A percentile compares a stretch with the other conserved stretches of the same genome.
Evolutionary conservation across 257 asterid species (phyloP).

Genomic region (Prunella vulgaris): DNA sequence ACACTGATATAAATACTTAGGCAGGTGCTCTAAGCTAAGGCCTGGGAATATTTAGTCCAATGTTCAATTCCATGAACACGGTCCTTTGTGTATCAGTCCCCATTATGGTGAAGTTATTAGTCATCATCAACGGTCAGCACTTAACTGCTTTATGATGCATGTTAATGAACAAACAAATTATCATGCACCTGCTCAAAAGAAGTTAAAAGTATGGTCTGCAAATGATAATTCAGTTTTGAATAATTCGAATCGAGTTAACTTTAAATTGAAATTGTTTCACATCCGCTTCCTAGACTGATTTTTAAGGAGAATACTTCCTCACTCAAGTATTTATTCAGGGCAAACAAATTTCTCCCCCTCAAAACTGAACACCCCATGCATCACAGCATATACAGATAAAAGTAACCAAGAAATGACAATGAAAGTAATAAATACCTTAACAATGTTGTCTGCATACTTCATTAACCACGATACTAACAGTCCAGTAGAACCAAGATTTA

Average conservation of each 20-base stretch:
- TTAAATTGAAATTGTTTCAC: not conserved
- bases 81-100: no score
- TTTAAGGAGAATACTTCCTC: not conserved
- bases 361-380: not conserved
- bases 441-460: conserved; percentile 97
- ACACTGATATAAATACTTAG: no score
- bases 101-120: no score
- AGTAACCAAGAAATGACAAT: not conserved
- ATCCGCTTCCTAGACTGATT: not conserved
- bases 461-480: conserved; percentile 93
- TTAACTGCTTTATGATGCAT: no score
- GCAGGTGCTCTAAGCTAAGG: no score
- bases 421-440: conserved; percentile 52
- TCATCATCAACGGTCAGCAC: no score
- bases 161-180: not conserved
- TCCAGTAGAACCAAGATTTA: conserved; percentile 94
- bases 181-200: not conserved
- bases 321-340: not conserved
- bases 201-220: not conserved
- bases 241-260: not conserved
- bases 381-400: not conserved
- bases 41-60: no score
- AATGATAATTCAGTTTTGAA: not conserved
- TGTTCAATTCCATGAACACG: no score
- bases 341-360: not conserved